Evolutionary conservation across 306 rosid species (phyloP).

Genomic region (Fagus sylvatica): DNA sequence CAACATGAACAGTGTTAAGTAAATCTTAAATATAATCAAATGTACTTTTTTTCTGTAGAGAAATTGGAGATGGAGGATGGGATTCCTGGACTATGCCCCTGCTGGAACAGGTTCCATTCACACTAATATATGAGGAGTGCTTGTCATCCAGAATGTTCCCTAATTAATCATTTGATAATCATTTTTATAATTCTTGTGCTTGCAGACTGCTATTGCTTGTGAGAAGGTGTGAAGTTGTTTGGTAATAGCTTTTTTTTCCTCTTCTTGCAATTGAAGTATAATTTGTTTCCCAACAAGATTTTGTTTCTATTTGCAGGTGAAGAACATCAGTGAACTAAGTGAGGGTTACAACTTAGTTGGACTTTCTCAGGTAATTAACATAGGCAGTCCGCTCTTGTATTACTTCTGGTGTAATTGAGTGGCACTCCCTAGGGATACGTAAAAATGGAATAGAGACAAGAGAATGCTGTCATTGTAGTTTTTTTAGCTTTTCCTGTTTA

Average conservation of each 20-base stretch:
- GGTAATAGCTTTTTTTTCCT: slow-evolving; percentile 28
- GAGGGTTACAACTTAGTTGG: slow-evolving; percentile 89
- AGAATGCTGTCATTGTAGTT: background rate
- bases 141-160: slow-evolving; percentile 22
- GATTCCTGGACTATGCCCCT: slow-evolving; percentile 77
- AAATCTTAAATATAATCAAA: slow-evolving; percentile 14
- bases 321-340: slow-evolving; percentile 58
- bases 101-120: slow-evolving; percentile 54
- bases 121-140: slow-evolving; percentile 4
- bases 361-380: slow-evolving; percentile 79
- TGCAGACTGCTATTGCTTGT: slow-evolving; percentile 72
- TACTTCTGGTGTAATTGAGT: background rate
- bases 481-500: too few species aligned
- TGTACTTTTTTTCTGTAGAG: slow-evolving; percentile 45
- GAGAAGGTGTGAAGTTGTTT: slow-evolving; percentile 60
- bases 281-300: slow-evolving; percentile 24
- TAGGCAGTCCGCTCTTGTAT: background rate
- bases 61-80: slow-evolving; percentile 72
- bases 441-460: background rate
- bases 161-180: slow-evolving; percentile 17
- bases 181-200: slow-evolving; percentile 26
- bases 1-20: background rate
- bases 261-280: slow-evolving; percentile 15
- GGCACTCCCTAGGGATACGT: background rate
- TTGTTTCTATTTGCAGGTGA: slow-evolving; percentile 55